Conservation (phyloP, 2,329 filamentous ascomycete genomes). For the Akanthomyces muscarius region DNA sequence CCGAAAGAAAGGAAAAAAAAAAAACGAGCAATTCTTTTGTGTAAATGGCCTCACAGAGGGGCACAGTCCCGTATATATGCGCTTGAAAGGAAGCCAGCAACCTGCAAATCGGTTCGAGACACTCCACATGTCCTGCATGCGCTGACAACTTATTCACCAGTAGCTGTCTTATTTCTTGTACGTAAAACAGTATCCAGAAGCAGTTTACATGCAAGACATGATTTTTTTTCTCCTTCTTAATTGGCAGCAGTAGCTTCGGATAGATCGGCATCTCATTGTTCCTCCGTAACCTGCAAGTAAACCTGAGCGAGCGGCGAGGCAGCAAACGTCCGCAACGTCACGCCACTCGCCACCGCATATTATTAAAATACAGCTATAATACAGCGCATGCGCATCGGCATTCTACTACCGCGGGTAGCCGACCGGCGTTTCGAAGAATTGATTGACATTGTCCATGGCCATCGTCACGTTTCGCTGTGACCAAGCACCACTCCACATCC, state of each 20-base stretch:
- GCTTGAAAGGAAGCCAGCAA: background rate
- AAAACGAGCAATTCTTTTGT: background rate
- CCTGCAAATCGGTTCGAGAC: background rate
- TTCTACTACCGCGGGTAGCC: conserved; percentile 4
- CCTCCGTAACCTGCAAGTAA: background rate
- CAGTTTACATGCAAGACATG: background rate
- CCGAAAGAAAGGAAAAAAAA: background rate
- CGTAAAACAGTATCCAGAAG: background rate
- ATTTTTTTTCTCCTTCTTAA: too few relatives aligned
- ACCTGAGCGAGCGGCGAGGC: background rate
- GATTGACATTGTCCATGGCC: conserved; percentile 20
- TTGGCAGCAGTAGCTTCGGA: too few relatives aligned
- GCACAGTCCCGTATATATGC: background rate
- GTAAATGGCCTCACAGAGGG: background rate
- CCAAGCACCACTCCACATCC: conserved; percentile 9
- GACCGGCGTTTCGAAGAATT: conserved; percentile 4
- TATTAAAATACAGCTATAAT: background rate
- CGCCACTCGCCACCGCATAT: background rate
- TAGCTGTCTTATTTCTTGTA: background rate
- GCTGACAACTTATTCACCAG: background rate
- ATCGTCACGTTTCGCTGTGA: conserved; percentile 16
- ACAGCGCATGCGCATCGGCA: background rate
- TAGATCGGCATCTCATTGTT: background rate
- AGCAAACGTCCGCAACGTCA: background rate
- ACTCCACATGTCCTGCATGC: background rate